Percentiles rank a stretch among this genome's conserved stretches.
Evolutionary conservation across 345 rosid genomes (phyloP).

Genomic region (Acer saccharum): DNA sequence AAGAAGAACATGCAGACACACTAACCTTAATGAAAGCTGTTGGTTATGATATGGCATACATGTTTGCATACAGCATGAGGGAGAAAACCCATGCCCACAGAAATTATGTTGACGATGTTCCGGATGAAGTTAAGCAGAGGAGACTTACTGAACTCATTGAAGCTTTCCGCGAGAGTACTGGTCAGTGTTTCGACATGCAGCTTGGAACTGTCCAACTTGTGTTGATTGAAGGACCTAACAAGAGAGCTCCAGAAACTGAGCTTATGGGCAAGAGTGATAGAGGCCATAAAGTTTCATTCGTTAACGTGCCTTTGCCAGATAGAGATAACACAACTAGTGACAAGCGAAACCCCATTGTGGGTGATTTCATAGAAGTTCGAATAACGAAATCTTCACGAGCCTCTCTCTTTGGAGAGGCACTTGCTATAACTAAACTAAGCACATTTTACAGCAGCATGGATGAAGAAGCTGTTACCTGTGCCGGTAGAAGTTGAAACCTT

Average conservation of each 20-base stretch:
- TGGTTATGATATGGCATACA: conserved; percentile 94
- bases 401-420: conserved; percentile 74
- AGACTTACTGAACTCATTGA: conserved; percentile 80
- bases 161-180: conserved; percentile 81
- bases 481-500: conserved; percentile 34
- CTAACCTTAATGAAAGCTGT: conserved; percentile 67
- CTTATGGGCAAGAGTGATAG: conserved; percentile 87
- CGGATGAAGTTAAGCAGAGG: conserved; percentile 85
- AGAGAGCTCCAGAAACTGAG: conserved; percentile 84
- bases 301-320: conserved; percentile 43
- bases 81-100: conserved; percentile 92
- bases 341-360: conserved; percentile 56
- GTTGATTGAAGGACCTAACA: conserved; percentile 89
- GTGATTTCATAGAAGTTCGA: conserved; percentile 80
- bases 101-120: conserved; percentile 70
- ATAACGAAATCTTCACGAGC: conserved; percentile 70
- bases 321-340: conserved; percentile 29
- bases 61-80: conserved; percentile 98
- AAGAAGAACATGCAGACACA: conserved; percentile 81
- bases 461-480: conserved; percentile 53
- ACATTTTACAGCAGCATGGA: conserved; percentile 44
- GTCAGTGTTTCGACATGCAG: conserved; percentile 70
- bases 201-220: conserved; percentile 72
- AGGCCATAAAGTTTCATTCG: conserved; percentile 76
- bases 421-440: conserved; percentile 70